Conservation (phyloP, 179 eudicot species). For the Carnegiea gigantea region DNA sequence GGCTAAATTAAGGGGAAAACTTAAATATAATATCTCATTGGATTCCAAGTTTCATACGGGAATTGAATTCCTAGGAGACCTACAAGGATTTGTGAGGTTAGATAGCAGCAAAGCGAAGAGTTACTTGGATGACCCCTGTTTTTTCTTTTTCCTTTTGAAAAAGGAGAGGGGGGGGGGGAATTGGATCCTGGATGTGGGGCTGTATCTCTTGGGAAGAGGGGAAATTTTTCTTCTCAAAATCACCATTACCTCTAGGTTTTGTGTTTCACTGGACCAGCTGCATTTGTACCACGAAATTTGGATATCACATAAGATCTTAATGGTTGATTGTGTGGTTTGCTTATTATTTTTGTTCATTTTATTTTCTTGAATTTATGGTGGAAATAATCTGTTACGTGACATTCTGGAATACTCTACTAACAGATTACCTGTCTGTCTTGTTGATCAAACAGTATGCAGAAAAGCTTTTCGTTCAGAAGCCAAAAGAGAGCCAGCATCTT, state of each 20-base stretch:
- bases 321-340: background rate
- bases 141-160: background rate
- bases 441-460: slow-evolving; percentile 70
- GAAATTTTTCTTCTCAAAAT: background rate
- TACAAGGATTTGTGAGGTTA: background rate
- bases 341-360: background rate
- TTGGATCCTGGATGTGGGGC: background rate
- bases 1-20: background rate
- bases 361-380: background rate
- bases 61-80: background rate
- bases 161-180: background rate
- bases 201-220: background rate
- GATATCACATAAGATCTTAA: too few species aligned
- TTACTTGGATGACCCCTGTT: background rate
- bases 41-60: background rate
- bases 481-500: slow-evolving; percentile 54
- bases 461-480: slow-evolving; percentile 72
- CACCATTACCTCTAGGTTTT: background rate
- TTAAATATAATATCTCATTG: background rate
- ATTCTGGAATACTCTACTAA: background rate
- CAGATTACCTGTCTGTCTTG: slow-evolving; percentile 12
- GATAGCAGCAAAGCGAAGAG: background rate
- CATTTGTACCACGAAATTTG: too few species aligned
- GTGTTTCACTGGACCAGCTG: background rate
- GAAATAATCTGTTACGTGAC: background rate